Percentiles rank a stretch among this genome's conserved stretches.
Conservation (phyloP, 2,329 filamentous ascomycete species). For the Tothia fuscella region DNA sequence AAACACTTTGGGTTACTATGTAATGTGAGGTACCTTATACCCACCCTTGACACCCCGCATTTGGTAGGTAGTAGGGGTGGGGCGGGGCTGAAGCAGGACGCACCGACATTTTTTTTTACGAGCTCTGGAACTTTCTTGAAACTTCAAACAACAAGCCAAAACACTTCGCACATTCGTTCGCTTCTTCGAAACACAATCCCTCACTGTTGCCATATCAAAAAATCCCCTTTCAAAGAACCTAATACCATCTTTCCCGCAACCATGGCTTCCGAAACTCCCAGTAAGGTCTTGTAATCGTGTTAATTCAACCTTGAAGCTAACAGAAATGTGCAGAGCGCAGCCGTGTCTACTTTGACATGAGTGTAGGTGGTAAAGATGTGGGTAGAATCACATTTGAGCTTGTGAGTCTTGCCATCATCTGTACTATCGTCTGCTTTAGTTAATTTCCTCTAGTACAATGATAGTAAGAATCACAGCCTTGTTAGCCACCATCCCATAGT, state of each 20-base stretch:
- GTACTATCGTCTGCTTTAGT: constrained; percentile 13
- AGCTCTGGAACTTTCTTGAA: no score
- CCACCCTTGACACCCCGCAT: no score
- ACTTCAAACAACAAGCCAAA: no score
- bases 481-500: neutral
- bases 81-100: no score
- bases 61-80: no score
- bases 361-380: constrained; percentile 59
- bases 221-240: no score
- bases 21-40: no score
- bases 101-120: no score
- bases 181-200: no score
- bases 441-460: constrained; percentile 26
- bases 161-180: neutral
- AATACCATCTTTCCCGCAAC: neutral
- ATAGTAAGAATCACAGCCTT: constrained; percentile 20
- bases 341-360: constrained; percentile 88
- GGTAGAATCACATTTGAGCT: constrained; percentile 84
- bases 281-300: neutral
- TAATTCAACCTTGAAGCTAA: neutral
- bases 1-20: no score
- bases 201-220: no score
- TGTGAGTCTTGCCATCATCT: constrained; percentile 29
- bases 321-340: constrained; percentile 41
- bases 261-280: constrained; percentile 7